Conservation (phyloP, 805 yeast genomes). For the Spathaspora sp. region DNA sequence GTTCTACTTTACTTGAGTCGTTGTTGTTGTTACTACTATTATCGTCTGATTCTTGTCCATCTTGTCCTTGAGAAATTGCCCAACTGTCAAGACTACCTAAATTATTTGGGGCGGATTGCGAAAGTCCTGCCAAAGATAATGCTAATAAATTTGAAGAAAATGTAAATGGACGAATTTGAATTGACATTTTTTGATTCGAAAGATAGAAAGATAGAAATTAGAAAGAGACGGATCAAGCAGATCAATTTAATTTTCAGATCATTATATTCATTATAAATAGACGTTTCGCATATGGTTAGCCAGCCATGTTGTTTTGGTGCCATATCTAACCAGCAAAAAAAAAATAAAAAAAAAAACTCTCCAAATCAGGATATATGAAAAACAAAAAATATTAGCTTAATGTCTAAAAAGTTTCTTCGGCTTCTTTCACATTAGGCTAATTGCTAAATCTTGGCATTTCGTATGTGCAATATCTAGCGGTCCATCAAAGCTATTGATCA, state of each 20-base stretch:
- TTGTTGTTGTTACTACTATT: background rate
- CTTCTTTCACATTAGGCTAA: conserved; percentile 4
- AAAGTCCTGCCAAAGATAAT: conserved; percentile 3
- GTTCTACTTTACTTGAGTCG: background rate
- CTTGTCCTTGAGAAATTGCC: background rate
- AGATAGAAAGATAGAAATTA: background rate
- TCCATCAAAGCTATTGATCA: conserved; percentile 5
- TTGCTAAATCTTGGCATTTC: conserved; percentile 9
- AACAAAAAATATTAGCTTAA: background rate
- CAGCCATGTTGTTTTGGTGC: conserved; percentile 3
- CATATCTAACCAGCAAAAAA: conserved; percentile 1
- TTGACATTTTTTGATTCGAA: conserved; percentile 2
- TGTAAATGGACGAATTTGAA: conserved; percentile 2
- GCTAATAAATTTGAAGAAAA: background rate
- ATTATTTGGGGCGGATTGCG: conserved; percentile 1
- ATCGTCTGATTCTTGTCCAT: conserved; percentile 3
- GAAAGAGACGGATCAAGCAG: background rate
- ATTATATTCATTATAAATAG: background rate
- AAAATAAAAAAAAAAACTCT: background rate
- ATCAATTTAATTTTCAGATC: background rate
- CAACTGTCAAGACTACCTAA: conserved; percentile 12
- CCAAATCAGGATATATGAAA: background rate
- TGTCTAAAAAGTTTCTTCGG: no score
- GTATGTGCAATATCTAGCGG: conserved; percentile 9
- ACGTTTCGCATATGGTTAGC: background rate